phyloP scores from a whole-genome alignment of 768 basidiomycete genomes.

The Asterophora parasitica region DNA sequence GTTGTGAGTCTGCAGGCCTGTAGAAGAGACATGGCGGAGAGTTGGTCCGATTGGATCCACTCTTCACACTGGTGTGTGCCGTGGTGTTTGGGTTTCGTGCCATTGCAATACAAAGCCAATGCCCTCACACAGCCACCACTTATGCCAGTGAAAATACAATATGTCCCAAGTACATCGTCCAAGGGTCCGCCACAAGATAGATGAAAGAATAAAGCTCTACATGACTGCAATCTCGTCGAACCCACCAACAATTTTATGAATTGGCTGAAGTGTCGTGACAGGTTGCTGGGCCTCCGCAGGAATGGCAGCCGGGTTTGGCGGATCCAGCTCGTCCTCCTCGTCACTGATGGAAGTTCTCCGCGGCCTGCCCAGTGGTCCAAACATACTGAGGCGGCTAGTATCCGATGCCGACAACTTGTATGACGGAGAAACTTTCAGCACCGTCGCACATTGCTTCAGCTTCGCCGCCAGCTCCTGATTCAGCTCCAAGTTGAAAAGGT shows the following conservation, averaged over 20 bases:
- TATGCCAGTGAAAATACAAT: neutral
- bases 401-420: slow-evolving; percentile 37
- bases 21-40: slow-evolving; percentile 49
- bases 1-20: slow-evolving; percentile 34
- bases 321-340: slow-evolving; percentile 49
- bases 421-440: slow-evolving; percentile 43
- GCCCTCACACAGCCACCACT: neutral
- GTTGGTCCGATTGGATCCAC: slow-evolving; percentile 7
- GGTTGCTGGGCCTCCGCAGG: slow-evolving; percentile 36
- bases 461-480: slow-evolving; percentile 54
- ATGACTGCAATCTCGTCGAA: slow-evolving; percentile 31
- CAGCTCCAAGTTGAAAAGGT: slow-evolving; percentile 84
- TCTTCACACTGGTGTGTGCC: slow-evolving; percentile 10
- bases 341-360: slow-evolving; percentile 57
- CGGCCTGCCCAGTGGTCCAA: slow-evolving; percentile 48
- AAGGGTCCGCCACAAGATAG: neutral
- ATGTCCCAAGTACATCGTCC: slow-evolving; percentile 5
- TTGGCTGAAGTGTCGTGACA: slow-evolving; percentile 52
- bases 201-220: neutral
- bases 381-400: slow-evolving; percentile 55
- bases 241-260: slow-evolving; percentile 59
- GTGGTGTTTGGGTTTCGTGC: slow-evolving; percentile 3
- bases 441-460: slow-evolving; percentile 47
- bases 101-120: neutral
- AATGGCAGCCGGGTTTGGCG: slow-evolving; percentile 32